A percentile compares a stretch with the other conserved stretches of the same genome.
Conservation (phyloP, 768 basidiomycete genomes). For the Boletus reticulatus region DNA sequence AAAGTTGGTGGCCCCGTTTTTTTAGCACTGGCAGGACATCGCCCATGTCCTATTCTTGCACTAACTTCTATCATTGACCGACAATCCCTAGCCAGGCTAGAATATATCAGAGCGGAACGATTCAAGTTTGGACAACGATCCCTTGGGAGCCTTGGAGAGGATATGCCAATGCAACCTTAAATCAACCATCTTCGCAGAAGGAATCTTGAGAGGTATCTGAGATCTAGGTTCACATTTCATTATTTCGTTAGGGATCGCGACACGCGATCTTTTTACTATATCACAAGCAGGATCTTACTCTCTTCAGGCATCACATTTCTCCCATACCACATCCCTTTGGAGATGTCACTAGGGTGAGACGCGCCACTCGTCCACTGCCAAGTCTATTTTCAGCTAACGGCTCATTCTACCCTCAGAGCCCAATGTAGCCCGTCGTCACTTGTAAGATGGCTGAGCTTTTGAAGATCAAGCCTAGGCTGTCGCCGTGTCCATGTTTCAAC, state of each 20-base stretch:
- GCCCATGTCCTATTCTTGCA: no score
- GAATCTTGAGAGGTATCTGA: neutral
- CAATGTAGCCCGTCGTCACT: neutral
- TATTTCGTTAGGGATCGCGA: conserved; percentile 3
- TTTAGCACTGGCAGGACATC: no score
- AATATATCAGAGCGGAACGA: neutral
- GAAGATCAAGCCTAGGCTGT: neutral
- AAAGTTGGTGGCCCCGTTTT: no score
- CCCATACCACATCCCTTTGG: neutral
- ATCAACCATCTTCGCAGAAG: neutral
- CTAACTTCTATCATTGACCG: neutral
- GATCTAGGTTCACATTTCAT: conserved; percentile 16
- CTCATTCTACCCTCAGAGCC: no score
- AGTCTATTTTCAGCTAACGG: neutral
- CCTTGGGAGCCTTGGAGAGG: neutral
- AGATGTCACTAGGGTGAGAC: neutral
- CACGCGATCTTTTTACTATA: conserved; percentile 4
- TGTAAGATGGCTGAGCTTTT: neutral
- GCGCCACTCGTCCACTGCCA: neutral
- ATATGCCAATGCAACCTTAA: neutral
- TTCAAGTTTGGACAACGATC: neutral
- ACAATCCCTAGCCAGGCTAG: neutral
- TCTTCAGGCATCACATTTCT: neutral
- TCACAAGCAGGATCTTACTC: conserved; percentile 9
- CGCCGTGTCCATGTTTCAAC: neutral